Base-by-base conservation (phyloP, 306 rosid species). In the Prunus mongolica region DNA sequence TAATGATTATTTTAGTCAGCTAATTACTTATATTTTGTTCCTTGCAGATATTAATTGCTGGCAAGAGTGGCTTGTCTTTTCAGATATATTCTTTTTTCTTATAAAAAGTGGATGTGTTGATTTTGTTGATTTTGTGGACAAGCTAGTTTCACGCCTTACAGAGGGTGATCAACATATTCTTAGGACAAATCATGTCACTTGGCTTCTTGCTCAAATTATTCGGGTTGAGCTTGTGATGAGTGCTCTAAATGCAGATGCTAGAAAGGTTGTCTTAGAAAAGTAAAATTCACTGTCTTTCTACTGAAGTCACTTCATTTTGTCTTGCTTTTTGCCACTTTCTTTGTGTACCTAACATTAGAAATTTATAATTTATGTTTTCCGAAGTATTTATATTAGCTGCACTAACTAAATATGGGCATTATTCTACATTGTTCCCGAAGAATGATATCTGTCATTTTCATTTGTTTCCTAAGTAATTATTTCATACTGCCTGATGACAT, bases 11-110 rank as follows among this genome's bases (percentile, higher is more conserved):
- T 79, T 62, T 72, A 54, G 75, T 69, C 74, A 73, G 69, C 72
- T 85, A 69, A 80, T 78, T 38, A 62, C 46, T 73, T 78, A 58
- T 69, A 68, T 74, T 54, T 67, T 76, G 50, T 82, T 86, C 80
- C 78, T 87, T 92, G 93, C 97, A 95, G 99, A 95, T 83, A 83
- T 92, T 76, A 92, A 92, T 86, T 92, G 97, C 91, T 95, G 99
- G 99, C 97, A 90, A 86, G 97, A 95, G 66, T 95, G 99, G 99
- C 91, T 93, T 73, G 91, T 92, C 86, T 92, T 95, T 88, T 82
- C 99, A 9, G 99, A 95, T 85, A 86, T 92, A 66, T 95, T 92
- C 84, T 89, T 56, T 81, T 92, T 95, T 83, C 93, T 95, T 65
- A 90, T 88, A 65, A 95, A 95, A 88, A 95, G 92, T 72, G 97